Evolutionary conservation across 2,329 filamentous ascomycete species (phyloP).

Genomic region (Diaporthe sp.): DNA sequence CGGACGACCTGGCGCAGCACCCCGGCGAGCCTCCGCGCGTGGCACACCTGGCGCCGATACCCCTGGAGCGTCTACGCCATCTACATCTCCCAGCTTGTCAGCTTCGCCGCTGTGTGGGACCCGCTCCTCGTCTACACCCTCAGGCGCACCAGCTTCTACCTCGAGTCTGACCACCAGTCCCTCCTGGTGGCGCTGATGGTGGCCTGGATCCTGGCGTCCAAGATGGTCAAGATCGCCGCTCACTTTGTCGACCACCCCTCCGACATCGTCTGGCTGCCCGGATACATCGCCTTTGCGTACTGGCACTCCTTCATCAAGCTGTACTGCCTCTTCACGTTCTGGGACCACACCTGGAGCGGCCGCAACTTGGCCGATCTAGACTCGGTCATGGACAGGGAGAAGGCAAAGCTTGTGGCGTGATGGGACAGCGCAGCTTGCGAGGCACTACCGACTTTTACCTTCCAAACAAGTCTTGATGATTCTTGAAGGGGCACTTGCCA

Average conservation of each 20-base stretch:
- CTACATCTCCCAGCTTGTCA: constrained; percentile 66
- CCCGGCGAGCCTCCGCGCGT: constrained; percentile 58
- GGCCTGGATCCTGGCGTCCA: constrained; percentile 67
- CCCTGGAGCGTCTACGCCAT: constrained; percentile 70
- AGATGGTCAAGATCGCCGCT: constrained; percentile 69
- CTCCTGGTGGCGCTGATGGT: constrained; percentile 42
- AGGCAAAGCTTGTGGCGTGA: background rate
- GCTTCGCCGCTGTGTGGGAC: constrained; percentile 70
- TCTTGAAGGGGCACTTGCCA: too few relatives aligned
- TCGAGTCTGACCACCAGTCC: constrained; percentile 17
- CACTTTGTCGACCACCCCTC: constrained; percentile 65
- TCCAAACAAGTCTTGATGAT: too few relatives aligned
- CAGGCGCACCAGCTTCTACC: constrained; percentile 38
- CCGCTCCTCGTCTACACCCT: constrained; percentile 54
- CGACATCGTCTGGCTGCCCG: constrained; percentile 65
- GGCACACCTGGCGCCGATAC: constrained; percentile 57
- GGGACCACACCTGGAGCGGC: constrained; percentile 58
- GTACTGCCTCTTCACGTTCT: constrained; percentile 67
- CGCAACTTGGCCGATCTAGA: constrained; percentile 45
- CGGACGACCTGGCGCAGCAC: constrained; percentile 73
- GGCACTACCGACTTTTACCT: background rate
- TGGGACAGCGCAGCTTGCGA: background rate
- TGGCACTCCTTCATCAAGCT: constrained; percentile 71
- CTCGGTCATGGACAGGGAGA: constrained; percentile 5
- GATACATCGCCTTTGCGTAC: constrained; percentile 69